phyloP scores from a whole-genome alignment of 768 basidiomycete genomes.

The Antrodiella citrinella region DNA sequence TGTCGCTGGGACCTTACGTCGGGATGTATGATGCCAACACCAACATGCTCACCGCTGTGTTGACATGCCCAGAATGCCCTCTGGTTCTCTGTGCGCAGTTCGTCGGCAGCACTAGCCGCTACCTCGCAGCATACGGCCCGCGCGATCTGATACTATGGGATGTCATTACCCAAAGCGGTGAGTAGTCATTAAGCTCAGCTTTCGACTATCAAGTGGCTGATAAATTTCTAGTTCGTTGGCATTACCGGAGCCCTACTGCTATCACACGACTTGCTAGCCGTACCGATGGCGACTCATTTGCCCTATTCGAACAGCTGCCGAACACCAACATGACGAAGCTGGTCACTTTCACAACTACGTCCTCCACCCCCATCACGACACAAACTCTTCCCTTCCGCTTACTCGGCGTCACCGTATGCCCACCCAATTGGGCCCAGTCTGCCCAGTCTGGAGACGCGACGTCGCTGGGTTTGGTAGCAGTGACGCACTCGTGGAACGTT shows the following conservation, averaged over 20 bases:
- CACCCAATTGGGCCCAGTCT: slow-evolving; percentile 24
- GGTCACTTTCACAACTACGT: slow-evolving; percentile 39
- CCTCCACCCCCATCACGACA: slow-evolving; percentile 35
- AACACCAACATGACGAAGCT: slow-evolving; percentile 31
- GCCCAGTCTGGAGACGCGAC: slow-evolving; percentile 19
- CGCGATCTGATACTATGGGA: slow-evolving; percentile 65
- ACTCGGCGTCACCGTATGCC: slow-evolving; percentile 36
- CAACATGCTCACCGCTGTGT: slow-evolving; percentile 48
- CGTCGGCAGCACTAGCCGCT: slow-evolving; percentile 63
- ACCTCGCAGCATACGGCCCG: slow-evolving; percentile 47
- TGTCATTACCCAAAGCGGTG: slow-evolving; percentile 53
- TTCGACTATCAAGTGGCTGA: no score
- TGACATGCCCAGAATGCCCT: slow-evolving; percentile 49
- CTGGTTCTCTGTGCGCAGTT: slow-evolving; percentile 45
- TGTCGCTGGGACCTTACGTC: slow-evolving; percentile 58
- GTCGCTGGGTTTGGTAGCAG: slow-evolving; percentile 55
- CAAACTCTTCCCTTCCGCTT: slow-evolving; percentile 56
- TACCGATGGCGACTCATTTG: slow-evolving; percentile 43
- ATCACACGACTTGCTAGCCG: slow-evolving; percentile 48
- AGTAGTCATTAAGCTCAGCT: no score
- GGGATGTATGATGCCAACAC: slow-evolving; percentile 68
- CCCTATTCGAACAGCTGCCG: slow-evolving; percentile 36
- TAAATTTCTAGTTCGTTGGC: slow-evolving; percentile 71
- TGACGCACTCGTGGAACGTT: slow-evolving; percentile 59
- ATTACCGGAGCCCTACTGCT: slow-evolving; percentile 27